Percentiles rank a stretch among this genome's conserved stretches.
phyloP scores from a whole-genome alignment of 345 rosid species.

The Zanthoxylum bungeanum region DNA sequence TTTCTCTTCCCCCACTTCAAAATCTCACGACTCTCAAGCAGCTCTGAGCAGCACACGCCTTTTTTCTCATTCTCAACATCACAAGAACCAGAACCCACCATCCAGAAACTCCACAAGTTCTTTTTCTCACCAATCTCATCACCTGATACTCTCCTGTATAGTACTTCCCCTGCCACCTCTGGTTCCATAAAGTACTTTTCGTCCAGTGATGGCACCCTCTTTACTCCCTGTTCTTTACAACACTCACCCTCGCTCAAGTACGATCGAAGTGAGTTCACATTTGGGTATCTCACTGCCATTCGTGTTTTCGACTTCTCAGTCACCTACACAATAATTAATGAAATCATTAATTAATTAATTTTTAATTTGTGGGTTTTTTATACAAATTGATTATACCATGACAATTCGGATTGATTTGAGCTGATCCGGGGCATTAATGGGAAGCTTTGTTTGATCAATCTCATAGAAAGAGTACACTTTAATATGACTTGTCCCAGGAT shows the following conservation, averaged over 20 bases:
- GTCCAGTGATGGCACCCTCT: slow-evolving; percentile 65
- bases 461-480: slow-evolving; percentile 65
- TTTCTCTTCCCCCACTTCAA: slow-evolving; percentile 74
- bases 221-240: slow-evolving; percentile 11
- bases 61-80: slow-evolving; percentile 21
- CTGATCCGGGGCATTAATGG: slow-evolving; percentile 49
- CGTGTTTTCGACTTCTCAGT: slow-evolving; percentile 50
- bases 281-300: slow-evolving; percentile 72
- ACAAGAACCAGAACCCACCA: slow-evolving; percentile 12
- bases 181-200: slow-evolving; percentile 53
- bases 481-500: slow-evolving; percentile 47
- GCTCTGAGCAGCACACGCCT: slow-evolving; percentile 48
- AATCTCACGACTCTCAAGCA: slow-evolving; percentile 50
- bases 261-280: slow-evolving; percentile 45
- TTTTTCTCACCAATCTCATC: slow-evolving; percentile 46
- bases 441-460: slow-evolving; percentile 60
- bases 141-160: slow-evolving; percentile 54
- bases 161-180: slow-evolving; percentile 57
- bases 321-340: slow-evolving; percentile 43
- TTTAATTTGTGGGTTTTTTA: background rate
- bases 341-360: background rate
- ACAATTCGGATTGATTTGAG: slow-evolving; percentile 58
- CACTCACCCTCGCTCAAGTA: slow-evolving; percentile 40
- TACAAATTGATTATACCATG: slow-evolving; percentile 42
- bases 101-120: slow-evolving; percentile 65